Conservation (phyloP, 495 filamentous ascomycete species). For the Xylaria curta region DNA sequence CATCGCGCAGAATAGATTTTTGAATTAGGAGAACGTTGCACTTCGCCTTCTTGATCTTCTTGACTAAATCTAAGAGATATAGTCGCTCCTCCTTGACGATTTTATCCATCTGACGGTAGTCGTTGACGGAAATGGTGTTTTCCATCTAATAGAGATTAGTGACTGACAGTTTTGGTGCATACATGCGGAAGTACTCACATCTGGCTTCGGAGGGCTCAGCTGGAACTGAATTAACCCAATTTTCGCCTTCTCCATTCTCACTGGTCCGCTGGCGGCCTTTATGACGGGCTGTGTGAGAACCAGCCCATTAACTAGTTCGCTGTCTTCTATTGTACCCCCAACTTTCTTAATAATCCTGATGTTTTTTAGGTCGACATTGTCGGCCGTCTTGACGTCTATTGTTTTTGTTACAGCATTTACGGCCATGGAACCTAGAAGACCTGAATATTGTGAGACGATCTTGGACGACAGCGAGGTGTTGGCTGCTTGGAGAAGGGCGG, state of each 20-base stretch:
- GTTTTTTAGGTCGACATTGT: conserved; percentile 95
- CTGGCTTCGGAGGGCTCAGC: conserved; percentile 95
- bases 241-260: conserved; percentile 93
- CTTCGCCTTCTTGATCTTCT: conserved; percentile 99
- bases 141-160: conserved; percentile 73
- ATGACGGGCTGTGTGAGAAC: conserved; percentile 92
- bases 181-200: conserved; percentile 62
- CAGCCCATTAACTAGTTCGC: conserved; percentile 94
- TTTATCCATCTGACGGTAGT: conserved; percentile 99
- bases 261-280: conserved; percentile 90
- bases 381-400: conserved; percentile 91
- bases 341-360: conserved; percentile 98
- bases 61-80: conserved; percentile 97
- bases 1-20: conserved; percentile 96
- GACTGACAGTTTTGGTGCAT: neutral
- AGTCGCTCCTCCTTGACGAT: conserved; percentile 98
- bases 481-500: conserved; percentile 91
- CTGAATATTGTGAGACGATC: conserved; percentile 96
- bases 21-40: conserved; percentile 99
- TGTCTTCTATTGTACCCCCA: conserved; percentile 97
- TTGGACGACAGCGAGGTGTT: conserved; percentile 98
- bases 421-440: conserved; percentile 91
- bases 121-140: conserved; percentile 98
- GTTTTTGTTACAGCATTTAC: conserved; percentile 95
- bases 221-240: conserved; percentile 99